Conservation (phyloP, 495 filamentous ascomycete species). For the Penicillium herquei region DNA sequence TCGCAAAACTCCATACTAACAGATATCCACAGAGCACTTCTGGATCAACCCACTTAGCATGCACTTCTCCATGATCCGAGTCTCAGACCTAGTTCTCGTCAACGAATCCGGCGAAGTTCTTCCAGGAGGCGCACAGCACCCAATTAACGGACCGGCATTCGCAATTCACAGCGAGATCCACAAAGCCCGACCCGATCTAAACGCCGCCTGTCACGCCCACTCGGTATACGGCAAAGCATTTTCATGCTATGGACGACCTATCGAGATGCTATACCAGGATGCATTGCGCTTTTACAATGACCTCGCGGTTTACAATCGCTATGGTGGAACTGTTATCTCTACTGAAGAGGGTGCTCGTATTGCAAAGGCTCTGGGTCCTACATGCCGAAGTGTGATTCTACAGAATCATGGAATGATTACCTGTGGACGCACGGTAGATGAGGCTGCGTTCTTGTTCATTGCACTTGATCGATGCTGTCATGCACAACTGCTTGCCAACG, state of each 20-base stretch:
- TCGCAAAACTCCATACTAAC: neutral
- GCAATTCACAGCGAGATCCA: slow-evolving; percentile 47
- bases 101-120: slow-evolving; percentile 24
- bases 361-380: slow-evolving; percentile 51
- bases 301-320: slow-evolving; percentile 38
- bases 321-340: slow-evolving; percentile 49
- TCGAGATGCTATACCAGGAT: slow-evolving; percentile 43
- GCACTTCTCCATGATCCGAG: slow-evolving; percentile 56
- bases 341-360: slow-evolving; percentile 53
- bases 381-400: slow-evolving; percentile 50
- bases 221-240: slow-evolving; percentile 25
- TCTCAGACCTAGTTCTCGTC: slow-evolving; percentile 35
- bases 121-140: slow-evolving; percentile 35
- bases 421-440: slow-evolving; percentile 52
- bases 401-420: slow-evolving; percentile 62
- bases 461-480: slow-evolving; percentile 57
- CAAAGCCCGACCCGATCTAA: slow-evolving; percentile 24
- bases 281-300: slow-evolving; percentile 48
- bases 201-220: slow-evolving; percentile 35
- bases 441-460: slow-evolving; percentile 58
- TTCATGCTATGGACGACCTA: slow-evolving; percentile 19
- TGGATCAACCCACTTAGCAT: slow-evolving; percentile 66
- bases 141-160: slow-evolving; percentile 57
- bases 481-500: slow-evolving; percentile 56
- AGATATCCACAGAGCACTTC: slow-evolving; percentile 38